Evolutionary conservation across 768 basidiomycete genomes (phyloP), one percentile per base, ranked within the genome.

Genomic region (Xerocomellus chrysenteron): DNA sequence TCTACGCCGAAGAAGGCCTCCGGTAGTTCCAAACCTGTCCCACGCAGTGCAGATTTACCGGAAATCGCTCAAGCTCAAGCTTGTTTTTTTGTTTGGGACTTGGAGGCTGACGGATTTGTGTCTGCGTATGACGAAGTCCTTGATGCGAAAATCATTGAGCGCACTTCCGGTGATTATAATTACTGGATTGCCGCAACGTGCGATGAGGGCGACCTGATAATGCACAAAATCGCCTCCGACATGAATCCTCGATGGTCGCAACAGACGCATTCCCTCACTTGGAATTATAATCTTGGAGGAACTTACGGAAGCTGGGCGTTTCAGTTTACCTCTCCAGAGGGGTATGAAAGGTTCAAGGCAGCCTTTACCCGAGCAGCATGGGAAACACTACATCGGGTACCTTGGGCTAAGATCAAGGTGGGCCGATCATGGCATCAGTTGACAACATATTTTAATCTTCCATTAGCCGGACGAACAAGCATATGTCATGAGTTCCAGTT

Each of bases 341-440:
- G 76, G 12, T 95, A 87, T 64, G 69, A 76, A 19, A 68, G 63
- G 6, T 88, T 92, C 72, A 78, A 86, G 62, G 73, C 75, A 33
- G 76, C 77, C 2, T 92, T 94, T 65, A 84, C 84, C 2, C 81
- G 79, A 58, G 84, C 82, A 47, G 66, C 89, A 62, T 99, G 94
- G 89, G 92, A 98, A 73, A 81, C 80, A 7, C 73, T 87, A 50
- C 87, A 96, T 68, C 80, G 82, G 53, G 74, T 79, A 17, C 76
- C 84, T 6, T 98, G 90, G 86, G 77, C 75, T 30, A 97, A 95
- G 72, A 80, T 85, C 45, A 93, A 94, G 82, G 91, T 87, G 53
- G 24, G 76, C 54, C 40, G 21, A 26, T 33, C 19, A 52, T 46
- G 36, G 19, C 40, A 28, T 47, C n/a, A 10, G 30, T 49, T 44